Evolutionary conservation across 2,329 filamentous ascomycete species (phyloP).

Genomic region (Penicillium rolfsii): DNA sequence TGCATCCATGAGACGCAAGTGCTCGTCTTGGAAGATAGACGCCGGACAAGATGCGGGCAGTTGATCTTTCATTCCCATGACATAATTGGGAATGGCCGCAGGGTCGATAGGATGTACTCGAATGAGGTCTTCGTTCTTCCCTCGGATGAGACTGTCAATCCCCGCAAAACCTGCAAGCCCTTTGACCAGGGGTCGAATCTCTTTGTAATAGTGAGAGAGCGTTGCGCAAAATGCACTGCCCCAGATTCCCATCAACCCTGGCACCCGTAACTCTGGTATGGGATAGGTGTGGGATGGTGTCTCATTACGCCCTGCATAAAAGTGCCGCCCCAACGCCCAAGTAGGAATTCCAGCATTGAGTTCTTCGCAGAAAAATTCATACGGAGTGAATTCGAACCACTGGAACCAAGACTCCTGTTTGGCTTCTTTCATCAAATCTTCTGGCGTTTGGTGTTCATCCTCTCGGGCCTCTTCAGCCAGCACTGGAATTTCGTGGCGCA

Average conservation of each 20-base stretch:
- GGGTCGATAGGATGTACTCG: conserved; percentile 96
- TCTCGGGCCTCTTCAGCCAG: conserved; percentile 45
- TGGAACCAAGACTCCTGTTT: conserved; percentile 85
- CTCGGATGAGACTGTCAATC: conserved; percentile 80
- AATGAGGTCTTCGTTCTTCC: conserved; percentile 78
- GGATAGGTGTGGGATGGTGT: conserved; percentile 66
- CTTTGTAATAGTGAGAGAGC: conserved; percentile 91
- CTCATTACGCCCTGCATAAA: conserved; percentile 70
- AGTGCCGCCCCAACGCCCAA: conserved; percentile 86
- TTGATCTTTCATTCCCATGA: conserved; percentile 74
- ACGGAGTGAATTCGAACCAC: conserved; percentile 95
- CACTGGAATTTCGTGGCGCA: conserved; percentile 89
- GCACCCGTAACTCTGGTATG: conserved; percentile 80
- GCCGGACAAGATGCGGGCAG: conserved; percentile 78
- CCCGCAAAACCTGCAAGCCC: conserved; percentile 73
- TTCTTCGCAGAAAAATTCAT: conserved; percentile 95
- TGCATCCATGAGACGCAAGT: conserved; percentile 89
- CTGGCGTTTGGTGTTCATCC: conserved; percentile 34
- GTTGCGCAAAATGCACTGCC: conserved; percentile 96
- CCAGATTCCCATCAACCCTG: conserved; percentile 90
- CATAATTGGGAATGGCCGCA: conserved; percentile 86
- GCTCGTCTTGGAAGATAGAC: conserved; percentile 69
- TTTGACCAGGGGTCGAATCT: conserved; percentile 80
- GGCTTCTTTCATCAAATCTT: conserved; percentile 51
- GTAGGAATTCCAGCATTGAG: conserved; percentile 89